These are phyloP conservation scores for Hyaloperonospora brassicae DNA, from an alignment of 352 stramenopile genomes.

Conservation along the genomic window DNA sequence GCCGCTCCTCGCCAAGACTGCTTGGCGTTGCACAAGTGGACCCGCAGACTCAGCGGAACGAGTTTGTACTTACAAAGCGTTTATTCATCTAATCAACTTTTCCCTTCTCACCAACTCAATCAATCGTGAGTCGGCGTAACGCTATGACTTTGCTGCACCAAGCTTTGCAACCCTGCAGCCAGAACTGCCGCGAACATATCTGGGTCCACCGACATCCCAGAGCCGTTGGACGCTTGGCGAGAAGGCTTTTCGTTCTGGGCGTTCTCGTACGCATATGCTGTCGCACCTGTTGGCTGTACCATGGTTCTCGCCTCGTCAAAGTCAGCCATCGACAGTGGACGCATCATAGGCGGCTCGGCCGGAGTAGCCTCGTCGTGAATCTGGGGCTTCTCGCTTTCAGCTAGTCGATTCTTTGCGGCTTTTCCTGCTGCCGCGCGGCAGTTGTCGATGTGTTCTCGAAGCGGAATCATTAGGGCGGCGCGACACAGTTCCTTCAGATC, in stretches of 20 bases:
- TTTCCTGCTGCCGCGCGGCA: slow-evolving; percentile 35
- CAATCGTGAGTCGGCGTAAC: slow-evolving; percentile 26
- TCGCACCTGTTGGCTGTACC: slow-evolving; percentile 74
- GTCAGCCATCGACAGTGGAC: slow-evolving; percentile 65
- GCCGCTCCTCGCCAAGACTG: slow-evolving; percentile 23
- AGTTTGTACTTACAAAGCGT: slow-evolving; percentile 54
- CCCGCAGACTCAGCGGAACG: slow-evolving; percentile 15
- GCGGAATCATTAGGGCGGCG: slow-evolving; percentile 79
- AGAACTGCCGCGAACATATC: slow-evolving; percentile 81
- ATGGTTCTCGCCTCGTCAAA: slow-evolving; percentile 83
- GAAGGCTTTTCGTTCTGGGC: slow-evolving; percentile 30
- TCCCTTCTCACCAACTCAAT: slow-evolving; percentile 18
- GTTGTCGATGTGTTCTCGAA: slow-evolving; percentile 76
- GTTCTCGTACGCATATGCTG: slow-evolving; percentile 76
- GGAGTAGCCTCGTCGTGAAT: slow-evolving; percentile 29
- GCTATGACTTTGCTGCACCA: slow-evolving; percentile 57
- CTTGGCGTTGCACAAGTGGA: slow-evolving; percentile 58
- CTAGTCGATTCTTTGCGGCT: slow-evolving; percentile 21
- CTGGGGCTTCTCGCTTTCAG: slow-evolving; percentile 23
- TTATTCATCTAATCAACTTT: slow-evolving; percentile 46
- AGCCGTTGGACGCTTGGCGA: slow-evolving; percentile 13
- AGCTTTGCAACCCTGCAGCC: slow-evolving; percentile 72
- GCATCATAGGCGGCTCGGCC: slow-evolving; percentile 36
- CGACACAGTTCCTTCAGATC: slow-evolving; percentile 90
- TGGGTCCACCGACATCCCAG: slow-evolving; percentile 53